A percentile compares a stretch with the other conserved stretches of the same genome.
phyloP scores from a whole-genome alignment of 768 basidiomycete species.

The Tephrocybe sp. region DNA sequence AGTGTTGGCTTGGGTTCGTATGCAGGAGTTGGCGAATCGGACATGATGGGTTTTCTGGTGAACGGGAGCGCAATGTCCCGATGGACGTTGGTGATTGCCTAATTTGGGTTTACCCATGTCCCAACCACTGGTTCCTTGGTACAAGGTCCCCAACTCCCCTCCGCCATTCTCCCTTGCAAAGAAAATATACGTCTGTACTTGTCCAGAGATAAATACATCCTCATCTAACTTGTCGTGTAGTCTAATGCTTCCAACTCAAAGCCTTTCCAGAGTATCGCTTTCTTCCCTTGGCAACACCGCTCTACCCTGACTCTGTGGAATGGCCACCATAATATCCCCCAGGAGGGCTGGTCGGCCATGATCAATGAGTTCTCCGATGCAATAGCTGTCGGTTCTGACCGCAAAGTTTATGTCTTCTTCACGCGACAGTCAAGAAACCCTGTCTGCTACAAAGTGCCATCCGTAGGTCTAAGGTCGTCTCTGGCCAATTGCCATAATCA shows the following conservation, averaged over 20 bases:
- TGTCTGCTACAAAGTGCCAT: conserved; percentile 36
- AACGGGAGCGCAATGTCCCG: conserved; percentile 24
- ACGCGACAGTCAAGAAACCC: conserved; percentile 29
- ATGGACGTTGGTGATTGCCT: conserved; percentile 22
- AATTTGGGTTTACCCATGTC: conserved; percentile 23
- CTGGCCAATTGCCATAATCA: not conserved
- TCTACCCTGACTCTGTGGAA: conserved; percentile 41
- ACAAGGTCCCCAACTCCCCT: conserved; percentile 28
- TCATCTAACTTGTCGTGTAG: conserved; percentile 19
- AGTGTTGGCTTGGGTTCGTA: conserved; percentile 56
- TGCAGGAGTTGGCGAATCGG: conserved; percentile 28
- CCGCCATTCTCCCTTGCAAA: conserved; percentile 43
- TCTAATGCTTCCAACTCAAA: conserved; percentile 25
- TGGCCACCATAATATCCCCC: conserved; percentile 28
- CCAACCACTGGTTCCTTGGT: conserved; percentile 31
- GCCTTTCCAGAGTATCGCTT: conserved; percentile 40
- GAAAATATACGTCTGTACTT: conserved; percentile 45
- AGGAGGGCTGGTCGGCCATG: conserved; percentile 45
- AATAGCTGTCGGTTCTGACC: conserved; percentile 46
- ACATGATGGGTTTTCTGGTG: conserved; percentile 29
- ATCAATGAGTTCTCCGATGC: conserved; percentile 50
- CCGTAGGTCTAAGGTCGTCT: conserved; percentile 24
- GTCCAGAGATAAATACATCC: conserved; percentile 6
- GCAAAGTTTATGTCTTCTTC: conserved; percentile 37
- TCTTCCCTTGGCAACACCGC: conserved; percentile 46